Percentiles rank a stretch among this genome's conserved stretches.
Evolutionary conservation across 2,329 filamentous ascomycete genomes (phyloP).

Genomic region (Phialophora verrucosa): DNA sequence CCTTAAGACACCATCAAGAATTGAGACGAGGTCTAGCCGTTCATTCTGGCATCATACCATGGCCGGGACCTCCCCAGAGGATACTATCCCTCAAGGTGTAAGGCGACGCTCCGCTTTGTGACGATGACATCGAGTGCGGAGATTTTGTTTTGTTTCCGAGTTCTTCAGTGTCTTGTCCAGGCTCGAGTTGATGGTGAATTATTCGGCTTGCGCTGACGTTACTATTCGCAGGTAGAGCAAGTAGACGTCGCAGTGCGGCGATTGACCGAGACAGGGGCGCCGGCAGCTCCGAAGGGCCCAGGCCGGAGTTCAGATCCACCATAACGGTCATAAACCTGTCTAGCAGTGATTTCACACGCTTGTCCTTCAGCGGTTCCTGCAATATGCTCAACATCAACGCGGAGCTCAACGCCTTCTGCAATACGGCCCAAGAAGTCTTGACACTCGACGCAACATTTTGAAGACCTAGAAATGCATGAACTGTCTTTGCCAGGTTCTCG

Average conservation of each 20-base stretch:
- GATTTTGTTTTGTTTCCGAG: not conserved
- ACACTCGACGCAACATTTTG: slow-evolving; percentile 19
- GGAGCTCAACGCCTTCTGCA: slow-evolving; percentile 20
- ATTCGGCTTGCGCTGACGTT: slow-evolving; percentile 8
- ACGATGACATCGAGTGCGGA: slow-evolving; percentile 4
- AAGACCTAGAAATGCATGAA: slow-evolving; percentile 25
- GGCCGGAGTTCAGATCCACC: slow-evolving; percentile 10
- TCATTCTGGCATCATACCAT: not conserved
- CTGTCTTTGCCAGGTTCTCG: slow-evolving; percentile 22
- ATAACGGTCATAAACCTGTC: slow-evolving; percentile 11
- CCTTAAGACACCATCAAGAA: not conserved
- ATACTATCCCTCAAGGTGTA: slow-evolving; percentile 6
- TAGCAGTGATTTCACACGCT: slow-evolving; percentile 1
- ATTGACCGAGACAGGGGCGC: slow-evolving; percentile 14
- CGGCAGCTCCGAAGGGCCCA: slow-evolving; percentile 12
- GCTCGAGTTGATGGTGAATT: not conserved
- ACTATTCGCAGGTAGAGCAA: slow-evolving; percentile 4
- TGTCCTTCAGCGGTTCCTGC: slow-evolving; percentile 10
- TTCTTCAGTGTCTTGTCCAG: not conserved
- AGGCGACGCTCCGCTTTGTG: slow-evolving; percentile 2
- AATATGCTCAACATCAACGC: slow-evolving; percentile 21
- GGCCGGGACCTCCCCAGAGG: slow-evolving; percentile 5
- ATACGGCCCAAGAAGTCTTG: slow-evolving; percentile 9
- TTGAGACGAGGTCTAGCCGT: not conserved
- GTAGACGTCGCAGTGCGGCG: slow-evolving; percentile 3